A percentile compares a stretch with the other conserved stretches of the same genome.
Evolutionary conservation across 2,329 filamentous ascomycete genomes (phyloP).

Genomic region (Penicillium sclerotiorum): DNA sequence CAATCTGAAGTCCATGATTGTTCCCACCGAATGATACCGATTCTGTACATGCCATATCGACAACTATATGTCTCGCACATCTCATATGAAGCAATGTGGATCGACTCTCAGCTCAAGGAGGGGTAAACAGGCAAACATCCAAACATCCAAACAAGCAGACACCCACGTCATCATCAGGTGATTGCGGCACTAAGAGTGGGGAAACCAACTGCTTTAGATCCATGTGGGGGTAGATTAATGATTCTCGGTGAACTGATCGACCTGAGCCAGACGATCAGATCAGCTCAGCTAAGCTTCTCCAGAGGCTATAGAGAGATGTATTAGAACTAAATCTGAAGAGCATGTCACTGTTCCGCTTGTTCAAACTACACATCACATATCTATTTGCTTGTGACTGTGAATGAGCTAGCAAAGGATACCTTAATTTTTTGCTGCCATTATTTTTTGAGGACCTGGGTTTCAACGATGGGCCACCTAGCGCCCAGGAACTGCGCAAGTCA

Average conservation of each 20-base stretch:
- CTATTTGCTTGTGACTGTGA: not conserved
- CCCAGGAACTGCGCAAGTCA: conserved; percentile 3
- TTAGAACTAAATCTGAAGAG: not conserved
- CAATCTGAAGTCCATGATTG: conserved; percentile 6
- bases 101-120: not conserved
- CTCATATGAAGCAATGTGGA: not conserved
- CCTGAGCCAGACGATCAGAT: not conserved
- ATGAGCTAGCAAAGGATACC: not conserved
- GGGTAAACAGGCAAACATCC: not conserved
- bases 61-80: not conserved
- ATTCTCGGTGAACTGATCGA: not conserved
- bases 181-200: not conserved
- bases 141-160: too few relatives aligned
- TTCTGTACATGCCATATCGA: not conserved
- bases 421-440: not conserved
- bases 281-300: not conserved
- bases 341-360: not conserved
- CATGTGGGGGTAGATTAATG: not conserved
- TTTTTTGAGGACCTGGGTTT: not conserved
- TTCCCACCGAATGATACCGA: conserved; percentile 3
- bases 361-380: not conserved
- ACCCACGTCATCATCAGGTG: not conserved
- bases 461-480: not conserved
- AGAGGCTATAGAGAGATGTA: not conserved
- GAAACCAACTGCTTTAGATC: not conserved